Evolutionary conservation across 371 early-diverging fungal genomes (phyloP), one percentile per base, ranked within the genome.

Genomic region (Nosema muscidifuracis): DNA sequence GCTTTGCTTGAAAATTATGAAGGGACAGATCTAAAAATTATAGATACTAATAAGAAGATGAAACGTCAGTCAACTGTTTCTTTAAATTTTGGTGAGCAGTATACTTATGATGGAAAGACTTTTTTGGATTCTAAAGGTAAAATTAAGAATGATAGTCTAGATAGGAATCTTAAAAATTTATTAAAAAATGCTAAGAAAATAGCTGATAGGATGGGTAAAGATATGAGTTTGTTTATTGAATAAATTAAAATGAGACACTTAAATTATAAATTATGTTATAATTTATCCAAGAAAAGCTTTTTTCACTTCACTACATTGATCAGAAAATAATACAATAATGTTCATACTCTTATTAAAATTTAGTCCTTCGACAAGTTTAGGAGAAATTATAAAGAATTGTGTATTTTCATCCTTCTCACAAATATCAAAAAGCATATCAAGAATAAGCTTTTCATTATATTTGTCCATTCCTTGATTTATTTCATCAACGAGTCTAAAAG

Each of bases 381-480:
- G 99, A 2, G 97, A 97, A 73, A 99, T 95, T 55, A 99, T 83
- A 81, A 99, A 97, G 80, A 95, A 93, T 63, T 84, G 84, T 31
- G 75, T 66, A 2, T 16, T 36, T 22, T 20, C 24, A n/a, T 55
- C 53, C 4, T 20, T 58, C 18, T 72, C 36, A 12, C 58, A 51
- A 22, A 73, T 55, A 57, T 78, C 83, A 83, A 77, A 20, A 16
- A 77, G 56, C 67, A 91, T 90, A n/a, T 87, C 83, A 81, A 97
- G 97, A 15, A 97, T 89, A 83, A 90, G 84, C 33, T 95, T 88
- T 79, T 99, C 99, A 78, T 97, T 97, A 40, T 88, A 84, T 67
- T 91, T 90, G 82, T 99, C 99, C 99, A 99, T 97, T 67, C 99
- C 84, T 83, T 99, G 99, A 82, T 99, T 99, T 73, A 97, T 96